Base-by-base conservation (phyloP, 2,329 filamentous ascomycete genomes). In the Lachnum nothofagi region DNA sequence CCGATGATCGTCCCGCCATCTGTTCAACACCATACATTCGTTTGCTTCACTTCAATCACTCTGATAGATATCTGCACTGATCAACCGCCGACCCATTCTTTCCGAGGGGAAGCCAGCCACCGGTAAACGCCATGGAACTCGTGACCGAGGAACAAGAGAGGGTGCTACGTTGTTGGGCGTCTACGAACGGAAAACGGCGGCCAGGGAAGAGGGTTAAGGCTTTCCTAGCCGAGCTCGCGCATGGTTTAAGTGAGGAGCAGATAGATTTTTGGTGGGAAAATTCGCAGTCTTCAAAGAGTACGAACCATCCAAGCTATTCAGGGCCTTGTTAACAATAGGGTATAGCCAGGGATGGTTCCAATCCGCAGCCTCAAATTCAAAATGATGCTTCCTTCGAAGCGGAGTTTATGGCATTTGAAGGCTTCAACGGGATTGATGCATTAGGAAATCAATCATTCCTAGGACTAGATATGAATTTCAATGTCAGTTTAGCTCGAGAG, bases 191-290 rank as follows among this genome's bases (percentile, higher is more conserved):
- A 14, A 53, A 50, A 17, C 31, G 51, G 5, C 54, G 49, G 17
- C 41, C 41, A n/a, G 29, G 38, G 14, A 42, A 51, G 14, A 42
- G 35, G 4, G 43, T 29, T 19, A 49, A 53, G 29, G 44, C 24
- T 1, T 56, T 56, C 38, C 44, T 57, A n/a, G n/a, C n/a, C 3
- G 24, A 37, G 12, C 42, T 17, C 5, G 47, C 54, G 34, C 54
- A 49, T 29, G 53, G 55, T 19, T 48, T 59, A 14, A 45, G 49
- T 33, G 44, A 46, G 14, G 52, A 52, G 12, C 51, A 55, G 25
- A 55, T 58, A 39, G 49, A 55, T 23, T 20, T 22, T 8, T 59
- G 56, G 55, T 59, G 48, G 39, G 38, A 42, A 4, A 49, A 42
- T 35, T n/a, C 25, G 16, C 44, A 42, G 24, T n/a, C 29, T 5